These are phyloP conservation scores for Lachancea lanzarotensis DNA, from an alignment of 805 yeast species.

Conservation along the genomic window DNA sequence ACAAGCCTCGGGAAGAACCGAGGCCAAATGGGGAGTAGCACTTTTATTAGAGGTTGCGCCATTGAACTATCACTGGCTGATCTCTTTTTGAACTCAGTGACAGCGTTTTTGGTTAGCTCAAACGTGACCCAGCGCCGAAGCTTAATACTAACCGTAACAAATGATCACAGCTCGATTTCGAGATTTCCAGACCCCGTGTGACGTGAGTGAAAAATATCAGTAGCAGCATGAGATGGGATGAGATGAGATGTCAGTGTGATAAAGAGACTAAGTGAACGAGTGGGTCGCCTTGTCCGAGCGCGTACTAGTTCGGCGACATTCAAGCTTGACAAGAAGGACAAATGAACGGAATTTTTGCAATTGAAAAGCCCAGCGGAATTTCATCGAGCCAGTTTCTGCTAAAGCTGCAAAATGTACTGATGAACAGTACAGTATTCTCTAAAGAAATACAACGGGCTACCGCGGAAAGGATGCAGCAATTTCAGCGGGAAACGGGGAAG, in stretches of 20 bases:
- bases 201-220: constrained; percentile 1
- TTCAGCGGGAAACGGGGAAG: constrained; percentile 35
- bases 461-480: constrained; percentile 39
- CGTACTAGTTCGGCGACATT: too few relatives aligned
- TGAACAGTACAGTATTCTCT: constrained; percentile 51
- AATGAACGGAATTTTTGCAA: constrained; percentile 89
- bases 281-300: too few relatives aligned
- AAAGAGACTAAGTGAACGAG: neutral
- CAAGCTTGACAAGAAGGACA: neutral
- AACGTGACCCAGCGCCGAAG: too few relatives aligned
- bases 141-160: constrained; percentile 3
- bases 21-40: too few relatives aligned
- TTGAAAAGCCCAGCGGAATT: constrained; percentile 81
- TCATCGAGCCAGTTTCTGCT: constrained; percentile 70
- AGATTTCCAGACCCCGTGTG: constrained; percentile 16
- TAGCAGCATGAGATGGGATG: constrained; percentile 1
- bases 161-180: constrained; percentile 13
- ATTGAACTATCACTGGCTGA: too few relatives aligned
- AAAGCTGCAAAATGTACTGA: constrained; percentile 56
- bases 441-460: constrained; percentile 46
- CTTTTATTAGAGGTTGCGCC: too few relatives aligned
- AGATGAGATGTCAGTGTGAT: neutral
- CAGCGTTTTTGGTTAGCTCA: too few relatives aligned
- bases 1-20: too few relatives aligned
- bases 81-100: too few relatives aligned